phyloP scores from a whole-genome alignment of 495 filamentous ascomycete genomes.

The Talaromyces thailandensis region DNA sequence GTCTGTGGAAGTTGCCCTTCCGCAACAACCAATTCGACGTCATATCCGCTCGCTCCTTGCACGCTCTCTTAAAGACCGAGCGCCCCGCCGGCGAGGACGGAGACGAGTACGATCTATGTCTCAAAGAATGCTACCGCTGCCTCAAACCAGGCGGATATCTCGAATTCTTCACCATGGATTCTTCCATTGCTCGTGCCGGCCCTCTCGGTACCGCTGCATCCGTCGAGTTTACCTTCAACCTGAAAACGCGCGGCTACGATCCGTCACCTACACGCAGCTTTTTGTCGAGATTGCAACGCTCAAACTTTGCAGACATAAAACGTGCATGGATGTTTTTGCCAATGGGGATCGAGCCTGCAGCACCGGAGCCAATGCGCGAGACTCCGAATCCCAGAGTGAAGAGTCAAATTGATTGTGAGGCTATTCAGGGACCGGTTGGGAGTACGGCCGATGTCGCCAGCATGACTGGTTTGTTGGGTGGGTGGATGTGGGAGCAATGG shows the following conservation, averaged over 20 bases:
- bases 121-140: conserved; percentile 78
- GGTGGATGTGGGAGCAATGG: conserved; percentile 97
- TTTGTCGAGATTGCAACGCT: conserved; percentile 59
- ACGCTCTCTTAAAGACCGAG: conserved; percentile 66
- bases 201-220: conserved; percentile 67
- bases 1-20: conserved; percentile 78
- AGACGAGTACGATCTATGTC: conserved; percentile 84
- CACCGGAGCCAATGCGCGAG: conserved; percentile 33
- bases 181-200: conserved; percentile 77
- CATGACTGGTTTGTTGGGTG: conserved; percentile 72
- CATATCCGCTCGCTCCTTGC: conserved; percentile 82
- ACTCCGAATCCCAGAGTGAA: conserved; percentile 45
- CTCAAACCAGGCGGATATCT: conserved; percentile 89
- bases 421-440: conserved; percentile 61
- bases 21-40: conserved; percentile 83
- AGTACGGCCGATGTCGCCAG: conserved; percentile 64
- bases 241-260: conserved; percentile 83
- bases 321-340: conserved; percentile 87
- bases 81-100: conserved; percentile 38
- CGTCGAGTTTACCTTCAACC: conserved; percentile 81
- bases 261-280: conserved; percentile 71
- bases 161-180: conserved; percentile 83
- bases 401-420: conserved; percentile 42
- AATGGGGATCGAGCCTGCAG: conserved; percentile 57
- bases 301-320: conserved; percentile 70